These are phyloP conservation scores for Dendrobium officinale DNA, from an alignment of 106 monocot species.

Conservation along the genomic window DNA sequence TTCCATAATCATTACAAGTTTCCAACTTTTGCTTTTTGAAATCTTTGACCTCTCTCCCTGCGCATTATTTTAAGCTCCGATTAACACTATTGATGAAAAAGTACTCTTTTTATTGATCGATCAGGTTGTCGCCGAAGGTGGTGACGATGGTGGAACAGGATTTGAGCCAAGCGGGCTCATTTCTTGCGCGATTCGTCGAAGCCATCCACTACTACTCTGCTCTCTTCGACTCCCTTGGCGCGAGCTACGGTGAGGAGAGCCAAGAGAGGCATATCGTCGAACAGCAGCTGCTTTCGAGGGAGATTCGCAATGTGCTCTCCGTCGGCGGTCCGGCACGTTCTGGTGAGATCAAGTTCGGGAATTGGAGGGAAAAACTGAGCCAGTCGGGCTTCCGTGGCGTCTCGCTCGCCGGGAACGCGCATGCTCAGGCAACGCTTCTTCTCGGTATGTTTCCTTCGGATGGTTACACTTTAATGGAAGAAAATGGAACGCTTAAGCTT, in stretches of 20 bases:
- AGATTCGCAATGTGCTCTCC: constrained; percentile 90
- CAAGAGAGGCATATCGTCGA: constrained; percentile 83
- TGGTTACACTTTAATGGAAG: constrained; percentile 89
- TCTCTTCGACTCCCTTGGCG: constrained; percentile 84
- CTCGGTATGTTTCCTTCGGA: constrained; percentile 95
- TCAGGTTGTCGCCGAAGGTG: constrained; percentile 82
- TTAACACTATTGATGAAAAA: not conserved
- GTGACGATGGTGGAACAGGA: constrained; percentile 98
- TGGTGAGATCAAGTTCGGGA: constrained; percentile 78
- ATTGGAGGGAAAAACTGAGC: constrained; percentile 82
- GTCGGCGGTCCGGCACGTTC: constrained; percentile 84
- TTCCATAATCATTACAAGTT: constrained; percentile 5
- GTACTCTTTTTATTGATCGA: not conserved
- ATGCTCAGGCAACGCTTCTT: constrained; percentile 70
- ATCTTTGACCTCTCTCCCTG: not conserved
- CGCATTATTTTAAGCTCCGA: not conserved
- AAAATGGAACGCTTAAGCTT: constrained; percentile 89
- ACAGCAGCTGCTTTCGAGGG: constrained; percentile 88
- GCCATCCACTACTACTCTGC: constrained; percentile 98
- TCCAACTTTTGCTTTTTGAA: not conserved
- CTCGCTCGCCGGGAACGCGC: constrained; percentile 84
- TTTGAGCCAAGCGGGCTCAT: constrained; percentile 77
- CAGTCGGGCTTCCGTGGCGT: constrained; percentile 75
- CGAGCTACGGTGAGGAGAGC: constrained; percentile 84
- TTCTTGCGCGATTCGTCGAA: constrained; percentile 86